Evolutionary conservation across 306 rosid genomes (phyloP).

Genomic region (Calophaca sinica): DNA sequence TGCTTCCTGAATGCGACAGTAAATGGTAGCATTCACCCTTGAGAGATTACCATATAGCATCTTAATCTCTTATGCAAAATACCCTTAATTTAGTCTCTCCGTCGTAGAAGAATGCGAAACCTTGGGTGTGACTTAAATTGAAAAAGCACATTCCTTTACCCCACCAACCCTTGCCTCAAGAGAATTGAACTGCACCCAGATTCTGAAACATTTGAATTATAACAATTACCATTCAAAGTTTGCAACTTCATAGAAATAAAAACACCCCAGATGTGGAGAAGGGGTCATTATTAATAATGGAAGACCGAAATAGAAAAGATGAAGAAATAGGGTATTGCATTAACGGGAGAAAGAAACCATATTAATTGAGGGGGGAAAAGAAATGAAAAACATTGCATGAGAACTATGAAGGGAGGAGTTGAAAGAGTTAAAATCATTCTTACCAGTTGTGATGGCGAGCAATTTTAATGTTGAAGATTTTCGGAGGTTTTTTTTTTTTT

Average conservation of each 20-base stretch:
- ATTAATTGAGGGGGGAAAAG: background rate
- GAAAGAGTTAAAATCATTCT: slow-evolving; percentile 3
- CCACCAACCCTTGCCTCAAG: slow-evolving; percentile 33
- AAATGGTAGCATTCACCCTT: slow-evolving; percentile 62
- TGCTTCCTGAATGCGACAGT: slow-evolving; percentile 52
- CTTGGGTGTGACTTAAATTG: slow-evolving; percentile 33
- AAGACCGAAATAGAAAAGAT: background rate
- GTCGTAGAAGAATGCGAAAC: slow-evolving; percentile 36
- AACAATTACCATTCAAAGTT: slow-evolving; percentile 39
- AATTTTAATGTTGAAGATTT: background rate
- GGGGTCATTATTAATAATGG: background rate
- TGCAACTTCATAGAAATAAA: background rate
- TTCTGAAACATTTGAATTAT: slow-evolving; percentile 49
- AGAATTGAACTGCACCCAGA: slow-evolving; percentile 39
- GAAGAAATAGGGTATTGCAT: background rate
- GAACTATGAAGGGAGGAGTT: background rate
- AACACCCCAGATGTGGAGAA: background rate
- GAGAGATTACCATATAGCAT: slow-evolving; percentile 68
- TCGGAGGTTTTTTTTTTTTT: background rate
- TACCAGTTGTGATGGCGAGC: slow-evolving; percentile 30
- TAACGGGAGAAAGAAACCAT: background rate
- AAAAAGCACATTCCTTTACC: slow-evolving; percentile 54
- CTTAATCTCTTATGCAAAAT: slow-evolving; percentile 55
- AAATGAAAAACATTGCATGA: background rate
- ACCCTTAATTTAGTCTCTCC: slow-evolving; percentile 41